phyloP scores from a whole-genome alignment of 139 green algal genomes.

The Pycnococcus provasolii region DNA sequence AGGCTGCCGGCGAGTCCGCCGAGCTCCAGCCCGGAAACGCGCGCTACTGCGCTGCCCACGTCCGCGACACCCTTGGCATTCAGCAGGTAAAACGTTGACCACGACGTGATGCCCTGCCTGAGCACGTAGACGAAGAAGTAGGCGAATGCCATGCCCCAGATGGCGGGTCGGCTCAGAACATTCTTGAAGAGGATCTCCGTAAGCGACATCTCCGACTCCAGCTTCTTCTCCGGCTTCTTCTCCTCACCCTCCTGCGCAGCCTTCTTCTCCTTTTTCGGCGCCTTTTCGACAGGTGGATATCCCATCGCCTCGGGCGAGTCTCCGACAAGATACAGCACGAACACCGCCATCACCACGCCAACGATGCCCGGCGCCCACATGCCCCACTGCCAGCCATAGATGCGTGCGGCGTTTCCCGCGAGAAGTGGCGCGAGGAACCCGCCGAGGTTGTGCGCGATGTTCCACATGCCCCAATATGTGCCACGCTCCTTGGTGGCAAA shows the following conservation, averaged over 20 bases:
- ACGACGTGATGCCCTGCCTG: slow-evolving; percentile 48
- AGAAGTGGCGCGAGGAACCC: slow-evolving; percentile 84
- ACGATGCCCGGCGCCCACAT: slow-evolving; percentile 83
- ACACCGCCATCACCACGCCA: slow-evolving; percentile 54
- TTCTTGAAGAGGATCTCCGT: slow-evolving; percentile 64
- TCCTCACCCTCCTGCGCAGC: slow-evolving; percentile 1
- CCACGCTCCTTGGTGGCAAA: slow-evolving; percentile 69
- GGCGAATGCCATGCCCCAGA: slow-evolving; percentile 85
- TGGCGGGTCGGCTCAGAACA: slow-evolving; percentile 73
- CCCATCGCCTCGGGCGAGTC: slow-evolving; percentile 68
- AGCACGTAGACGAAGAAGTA: slow-evolving; percentile 96
- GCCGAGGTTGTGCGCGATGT: slow-evolving; percentile 90
- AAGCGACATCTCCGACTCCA: slow-evolving; percentile 34
- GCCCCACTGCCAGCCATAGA: slow-evolving; percentile 48
- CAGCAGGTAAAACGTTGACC: slow-evolving; percentile 92
- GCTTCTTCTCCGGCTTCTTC: background rate
- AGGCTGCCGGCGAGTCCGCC: slow-evolving; percentile 81
- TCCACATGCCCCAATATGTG: slow-evolving; percentile 87
- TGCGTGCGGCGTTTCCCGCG: slow-evolving; percentile 50
- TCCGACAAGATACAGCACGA: slow-evolving; percentile 56
- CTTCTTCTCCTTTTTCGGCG: slow-evolving; percentile 2
- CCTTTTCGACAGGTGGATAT: slow-evolving; percentile 59
- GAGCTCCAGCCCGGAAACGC: slow-evolving; percentile 87
- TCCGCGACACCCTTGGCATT: slow-evolving; percentile 39
- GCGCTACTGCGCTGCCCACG: slow-evolving; percentile 15